Evolutionary conservation across 805 yeast genomes (phyloP), one percentile per base, ranked within the genome.

Genomic region (Ogataea chonburiensis): DNA sequence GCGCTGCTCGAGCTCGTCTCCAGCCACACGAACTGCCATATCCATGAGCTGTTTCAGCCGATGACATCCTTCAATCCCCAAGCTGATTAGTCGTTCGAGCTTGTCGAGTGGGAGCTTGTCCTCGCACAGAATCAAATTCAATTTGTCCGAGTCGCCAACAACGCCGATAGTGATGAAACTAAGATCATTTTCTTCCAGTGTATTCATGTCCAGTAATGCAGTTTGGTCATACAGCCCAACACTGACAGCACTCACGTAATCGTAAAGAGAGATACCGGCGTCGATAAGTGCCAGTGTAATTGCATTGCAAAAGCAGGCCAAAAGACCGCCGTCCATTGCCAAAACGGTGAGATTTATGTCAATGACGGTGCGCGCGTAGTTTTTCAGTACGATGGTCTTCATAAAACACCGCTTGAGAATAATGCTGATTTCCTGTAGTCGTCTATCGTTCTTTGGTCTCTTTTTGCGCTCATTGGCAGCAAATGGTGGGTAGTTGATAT

Each of bases 251-350:
- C 87, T 75, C 11, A 91, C 82, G 56, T 86, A 89, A 57, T 93
- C 98, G 55, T 82, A 84, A 82, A 93, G 81, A 5, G 96, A 83
- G 29, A 93, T 81, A 32, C 98, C 98, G 2, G 98, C 97, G 62
- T 93, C 98, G 21, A 93, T 78, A 28, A 93, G 68, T 0, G 96
- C 97, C 50, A 93, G 65, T 1, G 96, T 86, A 27, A 86, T 75
- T 7, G 97, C 86, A 56, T 93, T 93, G 27, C 86, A 71, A 47
- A 93, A 77, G 1, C 84, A 71, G 0, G 95, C 76, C 45, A 91
- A 60, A 17, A 91, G 56, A 0, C 95, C 95, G 24, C 98, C 98
- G 54, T 93, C 98, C 53, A 87, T 86, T 10, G 87, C 79, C 35
- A 93, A 66, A 0, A 93, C 88, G 46, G 86, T 85, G 5, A 89